These are phyloP conservation scores for Plasmodium cynomolgi DNA, from an alignment of 169 alveolate genomes.

Conservation along the genomic window DNA sequence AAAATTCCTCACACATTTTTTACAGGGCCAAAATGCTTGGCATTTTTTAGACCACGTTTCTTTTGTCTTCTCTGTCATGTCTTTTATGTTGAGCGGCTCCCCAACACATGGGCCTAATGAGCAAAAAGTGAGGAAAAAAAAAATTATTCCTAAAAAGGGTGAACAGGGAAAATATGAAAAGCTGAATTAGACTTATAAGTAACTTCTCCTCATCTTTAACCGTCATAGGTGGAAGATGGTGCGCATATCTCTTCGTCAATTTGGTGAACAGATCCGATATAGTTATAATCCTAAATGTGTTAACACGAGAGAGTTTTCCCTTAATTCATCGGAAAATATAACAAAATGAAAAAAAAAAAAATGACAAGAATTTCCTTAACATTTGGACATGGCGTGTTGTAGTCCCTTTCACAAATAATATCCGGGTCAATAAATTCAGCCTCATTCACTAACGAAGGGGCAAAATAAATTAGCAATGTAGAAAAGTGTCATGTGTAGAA, in stretches of 20 bases:
- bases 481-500: neutral
- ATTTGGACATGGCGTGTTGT: constrained; percentile 83
- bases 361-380: constrained; percentile 73
- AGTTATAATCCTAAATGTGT: constrained; percentile 33
- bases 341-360: constrained; percentile 21
- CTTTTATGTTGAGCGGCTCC: constrained; percentile 77
- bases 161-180: constrained; percentile 1
- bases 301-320: neutral
- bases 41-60: constrained; percentile 79
- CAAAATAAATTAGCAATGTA: neutral
- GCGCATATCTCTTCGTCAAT: constrained; percentile 66
- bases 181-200: neutral
- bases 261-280: constrained; percentile 44
- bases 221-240: constrained; percentile 62
- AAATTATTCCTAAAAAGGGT: neutral
- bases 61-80: constrained; percentile 79
- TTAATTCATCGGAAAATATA: neutral
- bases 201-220: constrained; percentile 28
- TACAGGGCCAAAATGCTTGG: constrained; percentile 86
- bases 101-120: constrained; percentile 84
- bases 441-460: constrained; percentile 42
- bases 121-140: neutral
- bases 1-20: constrained; percentile 78
- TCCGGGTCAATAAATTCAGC: constrained; percentile 76
- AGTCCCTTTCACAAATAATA: constrained; percentile 82